A percentile compares a stretch with the other conserved stretches of the same genome.
These are phyloP conservation scores for Pseudogymnoascus sp. DNA, from an alignment of 2,329 filamentous ascomycete genomes.

Conservation along the genomic window DNA sequence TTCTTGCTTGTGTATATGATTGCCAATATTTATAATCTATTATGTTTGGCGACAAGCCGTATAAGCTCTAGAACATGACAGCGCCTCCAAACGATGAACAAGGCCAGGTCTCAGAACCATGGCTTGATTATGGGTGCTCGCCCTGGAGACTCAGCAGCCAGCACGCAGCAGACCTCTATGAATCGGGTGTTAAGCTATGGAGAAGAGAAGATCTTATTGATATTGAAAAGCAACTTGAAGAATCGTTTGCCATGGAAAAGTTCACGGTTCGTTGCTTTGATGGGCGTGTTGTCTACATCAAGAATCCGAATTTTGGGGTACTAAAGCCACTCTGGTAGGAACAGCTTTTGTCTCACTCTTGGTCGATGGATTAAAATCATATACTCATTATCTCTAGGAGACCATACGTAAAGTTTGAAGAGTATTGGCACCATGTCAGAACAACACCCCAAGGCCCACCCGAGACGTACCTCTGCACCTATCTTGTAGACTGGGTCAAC, in stretches of 20 bases:
- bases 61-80: no score
- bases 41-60: no score
- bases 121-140: slow-evolving; percentile 16
- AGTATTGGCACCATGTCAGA: slow-evolving; percentile 21
- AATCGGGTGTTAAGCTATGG: slow-evolving; percentile 21
- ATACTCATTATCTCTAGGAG: slow-evolving; percentile 16
- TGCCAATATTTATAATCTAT: neutral
- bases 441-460: slow-evolving; percentile 17
- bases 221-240: slow-evolving; percentile 22
- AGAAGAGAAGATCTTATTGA: slow-evolving; percentile 18
- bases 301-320: slow-evolving; percentile 21
- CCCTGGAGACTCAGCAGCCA: slow-evolving; percentile 17
- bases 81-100: neutral
- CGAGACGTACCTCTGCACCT: slow-evolving; percentile 24
- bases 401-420: slow-evolving; percentile 22
- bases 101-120: slow-evolving; percentile 23
- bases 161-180: slow-evolving; percentile 19
- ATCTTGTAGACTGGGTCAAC: slow-evolving; percentile 25
- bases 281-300: slow-evolving; percentile 20
- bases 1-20: neutral
- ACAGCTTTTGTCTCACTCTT: neutral
- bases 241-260: slow-evolving; percentile 16
- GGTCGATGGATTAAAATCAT: neutral
- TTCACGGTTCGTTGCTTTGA: slow-evolving; percentile 25
- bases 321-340: slow-evolving; percentile 22